phyloP scores from a whole-genome alignment of 371 early-diverging fungal genomes.

The Syncephalastrum monosporum region DNA sequence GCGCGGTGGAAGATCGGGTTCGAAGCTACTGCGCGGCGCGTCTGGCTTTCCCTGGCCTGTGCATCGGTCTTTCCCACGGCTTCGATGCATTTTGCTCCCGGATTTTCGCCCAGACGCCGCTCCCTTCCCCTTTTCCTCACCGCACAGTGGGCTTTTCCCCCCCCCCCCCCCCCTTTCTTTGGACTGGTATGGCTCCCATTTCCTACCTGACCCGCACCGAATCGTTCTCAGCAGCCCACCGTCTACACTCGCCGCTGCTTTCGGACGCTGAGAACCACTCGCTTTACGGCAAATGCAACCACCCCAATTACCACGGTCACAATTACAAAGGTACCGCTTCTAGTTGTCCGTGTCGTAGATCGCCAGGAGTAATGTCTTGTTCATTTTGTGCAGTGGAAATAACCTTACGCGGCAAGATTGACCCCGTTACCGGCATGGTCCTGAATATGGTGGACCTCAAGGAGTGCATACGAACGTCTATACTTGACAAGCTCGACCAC shows the following conservation, averaged over 20 bases:
- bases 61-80: too few species aligned
- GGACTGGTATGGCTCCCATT: slow-evolving; percentile 40
- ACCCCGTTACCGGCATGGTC: slow-evolving; percentile 85
- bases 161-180: not conserved
- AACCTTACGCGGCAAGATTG: slow-evolving; percentile 69
- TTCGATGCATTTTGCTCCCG: too few species aligned
- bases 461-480: slow-evolving; percentile 64
- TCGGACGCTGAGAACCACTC: slow-evolving; percentile 68
- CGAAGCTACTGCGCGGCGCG: too few species aligned
- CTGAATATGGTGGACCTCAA: slow-evolving; percentile 83
- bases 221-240: slow-evolving; percentile 87
- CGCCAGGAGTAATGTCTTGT: too few species aligned
- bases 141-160: not conserved
- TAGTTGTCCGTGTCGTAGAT: too few species aligned
- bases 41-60: too few species aligned
- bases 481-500: slow-evolving; percentile 85
- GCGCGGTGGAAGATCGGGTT: too few species aligned
- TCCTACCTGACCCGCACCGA: slow-evolving; percentile 76
- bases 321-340: slow-evolving; percentile 70
- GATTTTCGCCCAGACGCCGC: too few species aligned
- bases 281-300: slow-evolving; percentile 90
- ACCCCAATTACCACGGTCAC: slow-evolving; percentile 85
- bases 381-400: slow-evolving; percentile 60
- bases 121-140: too few species aligned
- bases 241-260: slow-evolving; percentile 75